These are phyloP conservation scores for Acorus calamus DNA, from an alignment of 106 monocot species.

Conservation along the genomic window DNA sequence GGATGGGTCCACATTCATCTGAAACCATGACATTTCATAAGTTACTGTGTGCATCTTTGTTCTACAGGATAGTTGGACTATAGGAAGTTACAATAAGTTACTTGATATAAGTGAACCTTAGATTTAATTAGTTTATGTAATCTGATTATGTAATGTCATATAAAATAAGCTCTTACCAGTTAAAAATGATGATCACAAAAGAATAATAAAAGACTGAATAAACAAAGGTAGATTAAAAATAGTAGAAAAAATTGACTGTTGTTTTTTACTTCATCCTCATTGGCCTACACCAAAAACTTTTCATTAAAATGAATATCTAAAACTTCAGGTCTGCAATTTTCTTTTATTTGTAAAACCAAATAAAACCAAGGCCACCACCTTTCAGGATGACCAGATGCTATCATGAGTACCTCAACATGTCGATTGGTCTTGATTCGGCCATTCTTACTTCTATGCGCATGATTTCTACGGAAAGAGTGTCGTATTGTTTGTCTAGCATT, in stretches of 20 bases:
- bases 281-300: no score
- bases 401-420: constrained; percentile 16
- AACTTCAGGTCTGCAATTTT: no score
- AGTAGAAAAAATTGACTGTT: not conserved
- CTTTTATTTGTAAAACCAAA: no score
- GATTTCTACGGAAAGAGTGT: not conserved
- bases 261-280: not conserved
- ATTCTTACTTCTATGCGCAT: not conserved
- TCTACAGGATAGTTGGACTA: no score
- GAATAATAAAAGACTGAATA: constrained; percentile 7
- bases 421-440: not conserved
- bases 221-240: not conserved
- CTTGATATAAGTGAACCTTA: no score
- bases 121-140: no score
- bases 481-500: constrained; percentile 7
- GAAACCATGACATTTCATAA: not conserved
- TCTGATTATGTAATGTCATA: no score
- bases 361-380: no score
- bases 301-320: no score
- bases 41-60: no score
- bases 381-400: not conserved
- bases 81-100: no score
- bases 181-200: not conserved
- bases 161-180: no score
- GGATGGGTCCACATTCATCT: constrained; percentile 28